A percentile compares a stretch with the other conserved stretches of the same genome.
Conservation (phyloP, 129 eudicot species). For the Flaveria linearis region DNA sequence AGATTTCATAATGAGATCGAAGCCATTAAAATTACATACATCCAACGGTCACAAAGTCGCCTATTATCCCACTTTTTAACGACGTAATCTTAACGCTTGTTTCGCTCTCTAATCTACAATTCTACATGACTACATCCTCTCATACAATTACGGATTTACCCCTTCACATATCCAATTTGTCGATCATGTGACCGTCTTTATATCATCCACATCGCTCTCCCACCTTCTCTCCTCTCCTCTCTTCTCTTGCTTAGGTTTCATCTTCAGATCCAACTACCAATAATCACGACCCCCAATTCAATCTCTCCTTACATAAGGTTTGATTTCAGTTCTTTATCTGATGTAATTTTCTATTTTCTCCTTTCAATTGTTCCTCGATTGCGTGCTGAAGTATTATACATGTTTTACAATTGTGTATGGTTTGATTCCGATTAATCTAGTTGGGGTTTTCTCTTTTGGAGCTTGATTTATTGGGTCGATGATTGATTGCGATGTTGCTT, state of each 20-base stretch:
- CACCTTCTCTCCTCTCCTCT: constrained; percentile 9
- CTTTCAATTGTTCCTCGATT: no score
- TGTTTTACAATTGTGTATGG: constrained; percentile 8
- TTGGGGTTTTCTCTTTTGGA: constrained; percentile 17
- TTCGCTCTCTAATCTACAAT: background rate
- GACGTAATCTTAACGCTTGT: constrained; percentile 12
- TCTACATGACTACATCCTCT: background rate
- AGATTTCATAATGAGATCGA: background rate
- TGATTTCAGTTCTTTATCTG: background rate
- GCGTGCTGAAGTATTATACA: no score
- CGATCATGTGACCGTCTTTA: constrained; percentile 27
- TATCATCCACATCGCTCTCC: constrained; percentile 25
- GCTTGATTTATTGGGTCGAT: constrained; percentile 1
- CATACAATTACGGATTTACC: background rate
- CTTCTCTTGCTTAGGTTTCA: constrained; percentile 21
- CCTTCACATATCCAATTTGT: constrained; percentile 14
- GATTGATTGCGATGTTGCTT: constrained; percentile 18
- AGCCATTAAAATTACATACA: background rate
- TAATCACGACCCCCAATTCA: constrained; percentile 13
- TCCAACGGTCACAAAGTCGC: background rate
- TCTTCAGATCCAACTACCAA: constrained; percentile 37
- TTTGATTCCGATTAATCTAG: background rate
- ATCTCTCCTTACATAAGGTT: constrained; percentile 1
- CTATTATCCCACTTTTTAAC: background rate
- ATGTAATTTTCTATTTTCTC: no score